These are phyloP conservation scores for Linnemannia elongata DNA, from an alignment of 192 early-diverging fungal species.

Conservation along the genomic window DNA sequence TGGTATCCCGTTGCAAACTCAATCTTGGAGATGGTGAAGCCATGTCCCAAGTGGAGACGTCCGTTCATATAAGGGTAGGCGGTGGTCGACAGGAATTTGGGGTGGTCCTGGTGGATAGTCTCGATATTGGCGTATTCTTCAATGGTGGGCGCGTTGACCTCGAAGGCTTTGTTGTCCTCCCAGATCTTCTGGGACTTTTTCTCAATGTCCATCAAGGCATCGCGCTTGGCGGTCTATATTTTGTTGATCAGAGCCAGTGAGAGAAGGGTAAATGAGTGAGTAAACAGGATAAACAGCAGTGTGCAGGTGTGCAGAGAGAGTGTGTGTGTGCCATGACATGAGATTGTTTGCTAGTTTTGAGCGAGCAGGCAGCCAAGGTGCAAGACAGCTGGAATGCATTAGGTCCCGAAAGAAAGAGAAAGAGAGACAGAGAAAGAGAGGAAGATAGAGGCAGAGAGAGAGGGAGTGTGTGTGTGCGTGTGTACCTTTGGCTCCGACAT, in stretches of 20 bases:
- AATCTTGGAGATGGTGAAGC: constrained; percentile 95
- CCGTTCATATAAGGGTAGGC: constrained; percentile 99
- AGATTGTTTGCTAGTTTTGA: too few species aligned
- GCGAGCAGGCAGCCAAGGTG: neutral
- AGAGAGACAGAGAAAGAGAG: too few species aligned
- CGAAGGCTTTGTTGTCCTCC: constrained; percentile 83
- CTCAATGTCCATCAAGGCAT: constrained; percentile 83
- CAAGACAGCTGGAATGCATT: neutral
- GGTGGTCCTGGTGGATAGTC: constrained; percentile 73
- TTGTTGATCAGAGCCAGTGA: neutral
- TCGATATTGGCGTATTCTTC: constrained; percentile 63
- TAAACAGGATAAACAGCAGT: neutral
- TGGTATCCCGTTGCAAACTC: constrained; percentile 97
- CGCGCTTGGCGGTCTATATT: constrained; percentile 80
- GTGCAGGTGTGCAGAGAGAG: too few species aligned
- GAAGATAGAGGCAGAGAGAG: too few species aligned
- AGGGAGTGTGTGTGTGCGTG: too few species aligned
- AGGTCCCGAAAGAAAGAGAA: too few species aligned
- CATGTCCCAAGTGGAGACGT: constrained; percentile 93
- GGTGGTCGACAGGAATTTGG: constrained; percentile 96
- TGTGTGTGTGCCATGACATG: constrained; percentile 9
- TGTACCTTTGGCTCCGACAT: constrained; percentile 57
- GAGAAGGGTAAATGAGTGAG: neutral
- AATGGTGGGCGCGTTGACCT: constrained; percentile 87
- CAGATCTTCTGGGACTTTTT: constrained; percentile 81